phyloP scores from a whole-genome alignment of 208 protist genomes.

The Acanthamoeba royreba region DNA sequence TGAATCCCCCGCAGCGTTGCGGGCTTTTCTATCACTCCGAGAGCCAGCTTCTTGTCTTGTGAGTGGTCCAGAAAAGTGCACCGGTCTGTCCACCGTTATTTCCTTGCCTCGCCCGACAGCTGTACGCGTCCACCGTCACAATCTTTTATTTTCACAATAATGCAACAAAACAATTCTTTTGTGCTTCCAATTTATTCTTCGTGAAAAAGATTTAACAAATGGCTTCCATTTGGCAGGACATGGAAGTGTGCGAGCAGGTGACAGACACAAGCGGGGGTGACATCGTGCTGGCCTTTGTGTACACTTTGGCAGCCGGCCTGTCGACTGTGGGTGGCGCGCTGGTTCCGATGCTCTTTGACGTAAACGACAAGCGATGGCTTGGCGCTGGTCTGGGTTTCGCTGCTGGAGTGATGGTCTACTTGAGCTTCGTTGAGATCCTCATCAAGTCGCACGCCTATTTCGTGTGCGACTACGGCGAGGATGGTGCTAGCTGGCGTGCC shows the following conservation, averaged over 20 bases:
- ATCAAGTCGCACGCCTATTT: constrained; percentile 34
- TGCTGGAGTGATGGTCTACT: constrained; percentile 67
- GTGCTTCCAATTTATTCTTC: not conserved
- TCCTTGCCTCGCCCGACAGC: no score
- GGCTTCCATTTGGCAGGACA: not conserved
- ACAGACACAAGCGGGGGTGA: not conserved
- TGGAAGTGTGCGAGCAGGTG: not conserved
- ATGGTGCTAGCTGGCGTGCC: not conserved
- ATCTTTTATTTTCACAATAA: not conserved
- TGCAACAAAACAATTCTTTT: not conserved
- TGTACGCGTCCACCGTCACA: not conserved
- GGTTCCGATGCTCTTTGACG: not conserved
- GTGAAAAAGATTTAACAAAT: not conserved
- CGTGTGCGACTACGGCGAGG: not conserved
- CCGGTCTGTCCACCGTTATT: no score
- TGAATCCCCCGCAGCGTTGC: not conserved
- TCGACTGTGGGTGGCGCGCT: constrained; percentile 12
- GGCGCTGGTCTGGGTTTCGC: constrained; percentile 41
- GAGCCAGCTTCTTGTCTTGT: not conserved
- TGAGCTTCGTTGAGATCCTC: constrained; percentile 67
- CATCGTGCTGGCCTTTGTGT: constrained; percentile 46
- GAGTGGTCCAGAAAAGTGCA: not conserved
- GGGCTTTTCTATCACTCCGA: not conserved
- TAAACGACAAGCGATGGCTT: constrained; percentile 24
- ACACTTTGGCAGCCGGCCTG: constrained; percentile 2